These are phyloP conservation scores for Castanopsis chinensis DNA, from an alignment of 306 rosid genomes.

Conservation along the genomic window DNA sequence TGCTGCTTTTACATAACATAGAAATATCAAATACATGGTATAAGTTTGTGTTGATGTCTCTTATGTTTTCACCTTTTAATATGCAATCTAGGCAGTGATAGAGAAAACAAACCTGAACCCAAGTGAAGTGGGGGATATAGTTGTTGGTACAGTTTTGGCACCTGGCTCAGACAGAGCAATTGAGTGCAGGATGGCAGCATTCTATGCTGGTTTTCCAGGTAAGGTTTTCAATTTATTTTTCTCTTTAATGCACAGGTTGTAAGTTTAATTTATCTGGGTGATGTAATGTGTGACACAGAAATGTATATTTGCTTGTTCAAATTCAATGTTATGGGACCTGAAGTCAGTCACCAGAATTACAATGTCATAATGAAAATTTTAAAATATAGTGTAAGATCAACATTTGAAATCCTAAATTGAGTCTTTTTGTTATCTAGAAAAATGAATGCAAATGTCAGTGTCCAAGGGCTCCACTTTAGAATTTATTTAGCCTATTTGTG, in stretches of 20 bases:
- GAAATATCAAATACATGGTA: background rate
- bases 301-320: background rate
- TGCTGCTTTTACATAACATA: background rate
- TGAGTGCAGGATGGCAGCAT: conserved; percentile 92
- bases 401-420: background rate
- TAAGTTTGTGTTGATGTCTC: background rate
- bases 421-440: background rate
- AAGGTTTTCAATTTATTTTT: conserved; percentile 1
- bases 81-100: conserved; percentile 60
- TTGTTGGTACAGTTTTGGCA: conserved; percentile 85
- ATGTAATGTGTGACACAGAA: background rate
- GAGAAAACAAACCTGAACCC: conserved; percentile 78
- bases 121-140: conserved; percentile 78
- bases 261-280: background rate
- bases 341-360: background rate
- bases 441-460: background rate
- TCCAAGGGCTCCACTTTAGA: background rate
- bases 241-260: too few relatives aligned
- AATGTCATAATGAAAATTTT: background rate
- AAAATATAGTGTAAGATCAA: background rate
- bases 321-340: background rate
- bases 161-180: conserved; percentile 88
- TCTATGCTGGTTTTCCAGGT: conserved; percentile 95
- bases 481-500: background rate
- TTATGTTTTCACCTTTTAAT: background rate